These are phyloP conservation scores for Evernia prunastri DNA, from an alignment of 495 filamentous ascomycete genomes.

Conservation along the genomic window DNA sequence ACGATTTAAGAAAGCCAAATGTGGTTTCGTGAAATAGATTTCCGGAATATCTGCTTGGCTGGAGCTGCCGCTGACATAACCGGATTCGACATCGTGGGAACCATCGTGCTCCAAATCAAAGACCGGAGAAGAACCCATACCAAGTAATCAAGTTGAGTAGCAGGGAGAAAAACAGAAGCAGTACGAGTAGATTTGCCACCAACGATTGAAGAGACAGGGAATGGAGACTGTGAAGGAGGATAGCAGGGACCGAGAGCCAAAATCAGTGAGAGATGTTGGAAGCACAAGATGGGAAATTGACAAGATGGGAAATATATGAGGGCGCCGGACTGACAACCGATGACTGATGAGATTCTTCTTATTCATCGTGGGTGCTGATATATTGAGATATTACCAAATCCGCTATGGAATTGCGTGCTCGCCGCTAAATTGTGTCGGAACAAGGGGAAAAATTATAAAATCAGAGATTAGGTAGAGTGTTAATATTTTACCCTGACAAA, in stretches of 20 bases:
- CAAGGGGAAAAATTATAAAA: no score
- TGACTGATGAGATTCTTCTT: no score
- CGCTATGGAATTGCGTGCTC: conserved; percentile 24
- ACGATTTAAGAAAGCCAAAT: conserved; percentile 83
- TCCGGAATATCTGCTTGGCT: conserved; percentile 60
- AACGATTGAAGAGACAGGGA: not conserved
- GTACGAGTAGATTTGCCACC: conserved; percentile 3
- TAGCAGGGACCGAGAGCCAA: not conserved
- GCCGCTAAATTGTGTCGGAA: conserved; percentile 15
- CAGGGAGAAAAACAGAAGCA: not conserved
- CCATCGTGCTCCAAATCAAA: conserved; percentile 33
- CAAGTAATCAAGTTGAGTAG: not conserved
- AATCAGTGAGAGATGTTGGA: not conserved
- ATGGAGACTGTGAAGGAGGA: not conserved
- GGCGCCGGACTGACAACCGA: not conserved
- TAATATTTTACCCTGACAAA: not conserved
- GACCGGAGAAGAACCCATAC: conserved; percentile 21
- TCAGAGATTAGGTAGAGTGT: no score
- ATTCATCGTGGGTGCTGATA: conserved; percentile 14
- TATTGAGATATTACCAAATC: conserved; percentile 19
- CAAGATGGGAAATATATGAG: not conserved
- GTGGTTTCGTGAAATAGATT: conserved; percentile 79
- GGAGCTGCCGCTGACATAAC: conserved; percentile 72
- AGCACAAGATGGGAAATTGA: not conserved
- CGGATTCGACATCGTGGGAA: conserved; percentile 62